These are phyloP conservation scores for Aspergillus sergii DNA, from an alignment of 2,329 filamentous ascomycete species.

Conservation along the genomic window DNA sequence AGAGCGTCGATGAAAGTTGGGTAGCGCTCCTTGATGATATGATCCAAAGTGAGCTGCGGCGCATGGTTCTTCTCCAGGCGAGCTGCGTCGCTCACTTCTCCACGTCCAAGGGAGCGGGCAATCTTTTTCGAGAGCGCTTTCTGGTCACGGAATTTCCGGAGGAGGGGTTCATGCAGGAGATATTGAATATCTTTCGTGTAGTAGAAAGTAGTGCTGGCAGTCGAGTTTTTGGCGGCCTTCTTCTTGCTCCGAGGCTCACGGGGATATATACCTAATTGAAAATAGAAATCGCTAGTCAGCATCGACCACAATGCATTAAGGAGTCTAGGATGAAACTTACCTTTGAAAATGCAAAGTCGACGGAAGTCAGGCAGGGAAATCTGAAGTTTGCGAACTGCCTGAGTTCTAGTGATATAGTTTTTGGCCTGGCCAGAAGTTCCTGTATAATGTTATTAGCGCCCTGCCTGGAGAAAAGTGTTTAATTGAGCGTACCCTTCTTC, in stretches of 20 bases:
- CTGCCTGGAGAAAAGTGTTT: not conserved
- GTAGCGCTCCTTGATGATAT: constrained; percentile 97
- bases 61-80: constrained; percentile 89
- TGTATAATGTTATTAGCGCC: constrained; percentile 32
- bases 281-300: constrained; percentile 4
- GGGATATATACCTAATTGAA: constrained; percentile 76
- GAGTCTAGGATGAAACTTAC: constrained; percentile 35
- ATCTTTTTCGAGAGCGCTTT: constrained; percentile 99
- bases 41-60: constrained; percentile 87
- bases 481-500: constrained; percentile 70
- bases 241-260: constrained; percentile 96
- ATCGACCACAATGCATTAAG: constrained; percentile 19
- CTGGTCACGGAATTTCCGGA: constrained; percentile 94
- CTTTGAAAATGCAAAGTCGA: constrained; percentile 99
- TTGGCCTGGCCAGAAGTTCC: constrained; percentile 88
- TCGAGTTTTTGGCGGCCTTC: constrained; percentile 91
- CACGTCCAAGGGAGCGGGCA: constrained; percentile 83
- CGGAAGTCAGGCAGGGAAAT: constrained; percentile 96
- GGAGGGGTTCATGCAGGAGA: constrained; percentile 90
- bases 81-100: constrained; percentile 85
- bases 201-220: constrained; percentile 88
- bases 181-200: constrained; percentile 97
- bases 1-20: constrained; percentile 94
- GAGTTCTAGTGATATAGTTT: constrained; percentile 97
- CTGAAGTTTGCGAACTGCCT: constrained; percentile 96